Evolutionary conservation across 495 filamentous ascomycete genomes (phyloP).

Genomic region (Arthonia radiata): DNA sequence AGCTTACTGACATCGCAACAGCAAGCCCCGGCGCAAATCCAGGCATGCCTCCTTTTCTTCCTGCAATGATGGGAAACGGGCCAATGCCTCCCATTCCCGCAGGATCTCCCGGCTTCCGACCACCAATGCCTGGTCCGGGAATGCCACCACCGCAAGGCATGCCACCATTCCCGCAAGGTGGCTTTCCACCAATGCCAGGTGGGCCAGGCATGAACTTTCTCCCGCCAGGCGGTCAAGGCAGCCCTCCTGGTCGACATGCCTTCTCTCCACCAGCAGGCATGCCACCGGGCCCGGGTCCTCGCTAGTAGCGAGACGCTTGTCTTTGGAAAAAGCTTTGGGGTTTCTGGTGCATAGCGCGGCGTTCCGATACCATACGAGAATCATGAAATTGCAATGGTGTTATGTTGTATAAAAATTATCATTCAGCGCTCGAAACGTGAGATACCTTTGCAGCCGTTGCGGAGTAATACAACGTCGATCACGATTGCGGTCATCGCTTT

Average conservation of each 20-base stretch:
- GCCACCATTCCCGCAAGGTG: slow-evolving; percentile 15
- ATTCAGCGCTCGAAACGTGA: too few species aligned
- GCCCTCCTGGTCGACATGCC: slow-evolving; percentile 7
- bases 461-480: too few species aligned
- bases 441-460: too few species aligned
- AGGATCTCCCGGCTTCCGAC: slow-evolving; percentile 17
- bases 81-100: slow-evolving; percentile 3
- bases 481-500: slow-evolving; percentile 6
- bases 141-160: slow-evolving; percentile 14
- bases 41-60: slow-evolving; percentile 5
- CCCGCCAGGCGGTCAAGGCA: slow-evolving; percentile 15
- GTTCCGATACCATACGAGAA: too few species aligned
- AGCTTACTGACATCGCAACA: slow-evolving; percentile 2
- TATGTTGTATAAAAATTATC: too few species aligned
- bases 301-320: too few species aligned
- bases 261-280: slow-evolving; percentile 5
- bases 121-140: slow-evolving; percentile 30
- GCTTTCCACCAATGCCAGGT: slow-evolving; percentile 12
- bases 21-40: slow-evolving; percentile 5
- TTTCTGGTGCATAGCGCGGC: too few species aligned
- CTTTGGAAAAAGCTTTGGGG: too few species aligned
- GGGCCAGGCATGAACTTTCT: slow-evolving; percentile 2
- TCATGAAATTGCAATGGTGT: too few species aligned
- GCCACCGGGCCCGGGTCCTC: too few species aligned
- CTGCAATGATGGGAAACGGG: too few species aligned